These are phyloP conservation scores for Zostera marina DNA, from an alignment of 116 monocot genomes.

Conservation along the genomic window DNA sequence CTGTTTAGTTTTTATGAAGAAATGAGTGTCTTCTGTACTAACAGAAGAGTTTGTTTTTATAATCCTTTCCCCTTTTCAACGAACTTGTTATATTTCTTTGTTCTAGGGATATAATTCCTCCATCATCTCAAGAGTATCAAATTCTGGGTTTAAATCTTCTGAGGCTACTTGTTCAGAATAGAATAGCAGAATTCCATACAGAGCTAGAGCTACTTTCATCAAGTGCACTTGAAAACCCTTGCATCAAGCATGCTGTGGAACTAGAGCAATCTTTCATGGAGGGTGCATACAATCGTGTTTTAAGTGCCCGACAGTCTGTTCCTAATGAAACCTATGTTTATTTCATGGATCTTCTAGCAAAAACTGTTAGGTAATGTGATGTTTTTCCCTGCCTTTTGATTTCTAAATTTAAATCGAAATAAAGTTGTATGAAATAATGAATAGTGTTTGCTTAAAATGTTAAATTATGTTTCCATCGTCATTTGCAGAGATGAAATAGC, in stretches of 20 bases:
- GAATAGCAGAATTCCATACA: constrained; percentile 96
- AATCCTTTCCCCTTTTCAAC: too few species aligned
- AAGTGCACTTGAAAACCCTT: constrained; percentile 69
- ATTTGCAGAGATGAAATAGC: constrained; percentile 71
- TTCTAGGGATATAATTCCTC: constrained; percentile 56
- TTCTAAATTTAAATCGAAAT: too few species aligned
- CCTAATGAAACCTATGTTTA: constrained; percentile 96
- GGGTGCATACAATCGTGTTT: constrained; percentile 85
- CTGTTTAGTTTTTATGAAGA: too few species aligned
- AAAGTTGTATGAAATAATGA: too few species aligned
- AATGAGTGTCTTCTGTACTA: too few species aligned
- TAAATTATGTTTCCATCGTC: too few species aligned
- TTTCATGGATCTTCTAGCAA: constrained; percentile 98
- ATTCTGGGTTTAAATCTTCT: constrained; percentile 93
- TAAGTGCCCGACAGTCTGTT: constrained; percentile 76
- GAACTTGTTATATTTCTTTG: background rate
- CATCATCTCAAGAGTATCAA: constrained; percentile 75
- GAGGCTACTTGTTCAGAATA: constrained; percentile 89
- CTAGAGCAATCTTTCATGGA: constrained; percentile 98
- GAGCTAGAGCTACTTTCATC: constrained; percentile 81
- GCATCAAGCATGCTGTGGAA: constrained; percentile 92
- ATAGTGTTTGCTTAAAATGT: too few species aligned
- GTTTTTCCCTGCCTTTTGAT: background rate
- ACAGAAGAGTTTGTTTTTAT: too few species aligned
- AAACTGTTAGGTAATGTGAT: constrained; percentile 64